Conservation (phyloP, 345 rosid species). For the Lepidium didymum region DNA sequence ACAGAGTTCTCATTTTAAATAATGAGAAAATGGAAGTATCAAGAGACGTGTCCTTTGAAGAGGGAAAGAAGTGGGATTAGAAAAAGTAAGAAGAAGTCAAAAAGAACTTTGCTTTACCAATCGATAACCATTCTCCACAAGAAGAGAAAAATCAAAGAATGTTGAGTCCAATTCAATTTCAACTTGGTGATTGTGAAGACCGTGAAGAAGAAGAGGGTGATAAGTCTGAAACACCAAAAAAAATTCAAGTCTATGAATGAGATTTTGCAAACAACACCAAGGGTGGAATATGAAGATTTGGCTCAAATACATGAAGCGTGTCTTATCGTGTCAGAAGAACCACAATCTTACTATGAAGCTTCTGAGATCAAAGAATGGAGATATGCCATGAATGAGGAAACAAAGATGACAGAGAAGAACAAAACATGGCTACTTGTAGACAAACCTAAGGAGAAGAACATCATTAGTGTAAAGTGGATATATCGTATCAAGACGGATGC, state of each 20-base stretch:
- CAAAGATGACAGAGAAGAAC: neutral
- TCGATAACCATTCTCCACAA: neutral
- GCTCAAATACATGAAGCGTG: neutral
- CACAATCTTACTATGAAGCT: neutral
- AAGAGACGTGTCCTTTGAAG: neutral
- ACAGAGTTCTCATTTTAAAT: neutral
- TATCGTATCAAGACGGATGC: neutral
- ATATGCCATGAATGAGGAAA: neutral
- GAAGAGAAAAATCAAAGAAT: neutral
- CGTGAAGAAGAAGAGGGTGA: neutral
- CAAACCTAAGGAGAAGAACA: neutral
- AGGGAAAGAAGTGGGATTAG: neutral
- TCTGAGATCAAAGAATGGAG: neutral
- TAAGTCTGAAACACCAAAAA: neutral
- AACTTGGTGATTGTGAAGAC: neutral
- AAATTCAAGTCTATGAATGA: neutral
- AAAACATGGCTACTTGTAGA: neutral
- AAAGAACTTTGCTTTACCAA: neutral
- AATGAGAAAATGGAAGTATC: neutral
- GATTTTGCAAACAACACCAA: neutral
- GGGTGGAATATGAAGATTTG: neutral
- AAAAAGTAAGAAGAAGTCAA: neutral
- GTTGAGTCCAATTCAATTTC: neutral
- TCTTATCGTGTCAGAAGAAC: neutral
- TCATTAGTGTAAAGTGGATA: neutral